A percentile compares a stretch with the other conserved stretches of the same genome.
Evolutionary conservation across 371 early-diverging fungal genomes (phyloP).

Genomic region (Nematocida ironsii): DNA sequence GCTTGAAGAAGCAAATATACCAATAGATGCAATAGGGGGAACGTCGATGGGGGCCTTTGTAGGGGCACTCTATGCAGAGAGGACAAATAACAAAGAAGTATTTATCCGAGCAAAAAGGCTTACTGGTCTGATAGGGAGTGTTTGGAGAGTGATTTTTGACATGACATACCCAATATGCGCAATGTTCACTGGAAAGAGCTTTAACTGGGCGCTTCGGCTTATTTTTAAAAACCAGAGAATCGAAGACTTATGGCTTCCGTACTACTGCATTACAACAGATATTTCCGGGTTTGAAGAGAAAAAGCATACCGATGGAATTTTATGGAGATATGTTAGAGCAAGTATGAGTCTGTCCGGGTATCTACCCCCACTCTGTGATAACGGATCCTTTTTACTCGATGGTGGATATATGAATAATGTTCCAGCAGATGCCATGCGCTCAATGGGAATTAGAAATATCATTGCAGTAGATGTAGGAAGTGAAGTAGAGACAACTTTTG

Average conservation of each 20-base stretch:
- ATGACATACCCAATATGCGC: slow-evolving; percentile 80
- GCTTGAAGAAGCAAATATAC: slow-evolving; percentile 92
- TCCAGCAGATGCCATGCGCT: slow-evolving; percentile 86
- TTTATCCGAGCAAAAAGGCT: slow-evolving; percentile 81
- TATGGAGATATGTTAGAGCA: slow-evolving; percentile 93
- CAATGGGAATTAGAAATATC: slow-evolving; percentile 80
- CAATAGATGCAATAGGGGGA: slow-evolving; percentile 89
- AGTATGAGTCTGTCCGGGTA: slow-evolving; percentile 91
- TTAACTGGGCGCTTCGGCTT: slow-evolving; percentile 89
- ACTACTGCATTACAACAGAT: slow-evolving; percentile 90
- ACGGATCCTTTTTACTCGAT: slow-evolving; percentile 89
- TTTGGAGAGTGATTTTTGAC: slow-evolving; percentile 85
- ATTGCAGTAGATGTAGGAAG: slow-evolving; percentile 90
- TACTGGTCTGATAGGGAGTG: slow-evolving; percentile 75
- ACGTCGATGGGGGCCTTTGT: slow-evolving; percentile 94
- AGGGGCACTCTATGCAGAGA: slow-evolving; percentile 85
- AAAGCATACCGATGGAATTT: slow-evolving; percentile 81
- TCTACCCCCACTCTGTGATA: slow-evolving; percentile 80
- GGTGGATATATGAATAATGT: slow-evolving; percentile 98
- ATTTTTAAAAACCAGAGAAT: slow-evolving; percentile 84
- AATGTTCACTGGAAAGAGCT: slow-evolving; percentile 75
- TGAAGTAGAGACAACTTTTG: slow-evolving; percentile 82
- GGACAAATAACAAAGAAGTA: slow-evolving; percentile 79
- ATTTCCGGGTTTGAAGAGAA: slow-evolving; percentile 87
- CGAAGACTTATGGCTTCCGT: slow-evolving; percentile 94